These are phyloP conservation scores for Lagenaria siceraria DNA, from an alignment of 306 rosid species.

Conservation along the genomic window DNA sequence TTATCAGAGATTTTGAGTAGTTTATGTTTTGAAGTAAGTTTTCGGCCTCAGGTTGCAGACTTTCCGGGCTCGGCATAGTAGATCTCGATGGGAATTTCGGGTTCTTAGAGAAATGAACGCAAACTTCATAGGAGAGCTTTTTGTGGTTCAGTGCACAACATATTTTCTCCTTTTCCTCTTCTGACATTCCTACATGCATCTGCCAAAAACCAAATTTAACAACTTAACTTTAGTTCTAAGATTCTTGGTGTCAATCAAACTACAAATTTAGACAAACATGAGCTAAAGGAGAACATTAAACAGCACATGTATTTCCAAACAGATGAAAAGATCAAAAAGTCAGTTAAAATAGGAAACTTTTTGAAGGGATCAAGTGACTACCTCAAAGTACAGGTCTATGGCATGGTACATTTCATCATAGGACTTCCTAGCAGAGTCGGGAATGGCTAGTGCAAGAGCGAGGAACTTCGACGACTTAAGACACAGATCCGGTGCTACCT, in stretches of 20 bases:
- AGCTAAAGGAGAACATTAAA: background rate
- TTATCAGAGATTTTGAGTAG: constrained; percentile 21
- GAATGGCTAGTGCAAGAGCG: constrained; percentile 53
- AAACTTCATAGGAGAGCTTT: constrained; percentile 64
- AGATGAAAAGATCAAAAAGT: background rate
- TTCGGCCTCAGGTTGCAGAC: constrained; percentile 48
- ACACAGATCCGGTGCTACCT: constrained; percentile 90
- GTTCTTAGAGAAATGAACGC: constrained; percentile 51
- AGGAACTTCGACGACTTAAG: constrained; percentile 61
- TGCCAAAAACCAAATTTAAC: constrained; percentile 19
- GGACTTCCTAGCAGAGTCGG: constrained; percentile 72
- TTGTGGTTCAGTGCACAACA: constrained; percentile 51
- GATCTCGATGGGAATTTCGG: constrained; percentile 51
- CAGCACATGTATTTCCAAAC: background rate
- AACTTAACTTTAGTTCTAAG: background rate
- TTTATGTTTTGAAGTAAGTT: constrained; percentile 29
- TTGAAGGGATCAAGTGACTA: background rate
- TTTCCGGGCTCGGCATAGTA: constrained; percentile 31
- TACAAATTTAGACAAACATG: background rate
- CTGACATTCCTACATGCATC: constrained; percentile 66
- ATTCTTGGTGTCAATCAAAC: background rate
- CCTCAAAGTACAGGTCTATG: constrained; percentile 79
- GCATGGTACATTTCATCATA: constrained; percentile 73
- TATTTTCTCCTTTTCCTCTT: constrained; percentile 61
- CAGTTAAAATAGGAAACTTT: background rate